phyloP scores from a whole-genome alignment of 495 filamentous ascomycete species.

The Trichoderma erinaceum region DNA sequence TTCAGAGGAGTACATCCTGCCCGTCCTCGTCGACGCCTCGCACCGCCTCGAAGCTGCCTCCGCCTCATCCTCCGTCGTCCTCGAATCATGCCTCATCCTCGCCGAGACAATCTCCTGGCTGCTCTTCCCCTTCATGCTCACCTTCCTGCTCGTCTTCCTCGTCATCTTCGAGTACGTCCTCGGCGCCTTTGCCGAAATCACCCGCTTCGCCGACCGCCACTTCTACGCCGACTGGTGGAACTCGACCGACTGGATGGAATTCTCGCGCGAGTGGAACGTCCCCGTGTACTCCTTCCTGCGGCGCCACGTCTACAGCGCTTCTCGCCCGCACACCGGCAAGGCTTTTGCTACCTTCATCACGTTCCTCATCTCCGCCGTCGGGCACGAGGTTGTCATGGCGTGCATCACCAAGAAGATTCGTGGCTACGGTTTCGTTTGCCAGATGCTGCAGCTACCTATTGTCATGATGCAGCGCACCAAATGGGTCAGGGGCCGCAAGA shows the following conservation, averaged over 20 bases:
- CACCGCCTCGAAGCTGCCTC: constrained; percentile 48
- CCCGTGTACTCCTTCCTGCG: constrained; percentile 98
- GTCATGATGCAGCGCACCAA: constrained; percentile 79
- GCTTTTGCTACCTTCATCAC: constrained; percentile 82
- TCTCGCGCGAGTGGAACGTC: constrained; percentile 95
- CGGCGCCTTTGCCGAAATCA: constrained; percentile 91
- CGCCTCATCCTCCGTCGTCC: constrained; percentile 38
- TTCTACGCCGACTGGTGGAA: constrained; percentile 99
- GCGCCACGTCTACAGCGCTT: constrained; percentile 85
- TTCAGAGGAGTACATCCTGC: constrained; percentile 93
- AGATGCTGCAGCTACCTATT: constrained; percentile 96
- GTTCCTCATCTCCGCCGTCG: constrained; percentile 80
- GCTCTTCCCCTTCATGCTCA: constrained; percentile 96
- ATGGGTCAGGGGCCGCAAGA: constrained; percentile 64
- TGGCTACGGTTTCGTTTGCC: constrained; percentile 86
- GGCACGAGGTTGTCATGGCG: constrained; percentile 94
- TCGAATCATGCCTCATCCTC: constrained; percentile 71
- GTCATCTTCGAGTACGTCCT: constrained; percentile 97
- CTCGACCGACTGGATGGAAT: constrained; percentile 84
- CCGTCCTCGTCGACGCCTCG: constrained; percentile 74
- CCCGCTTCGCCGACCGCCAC: constrained; percentile 86
- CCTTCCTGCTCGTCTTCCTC: constrained; percentile 88
- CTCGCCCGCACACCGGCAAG: constrained; percentile 65
- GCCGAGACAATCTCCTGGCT: constrained; percentile 90
- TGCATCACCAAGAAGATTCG: constrained; percentile 96